Evolutionary conservation across 768 basidiomycete genomes (phyloP).

Genomic region (Coprinellus aureogranulatus): DNA sequence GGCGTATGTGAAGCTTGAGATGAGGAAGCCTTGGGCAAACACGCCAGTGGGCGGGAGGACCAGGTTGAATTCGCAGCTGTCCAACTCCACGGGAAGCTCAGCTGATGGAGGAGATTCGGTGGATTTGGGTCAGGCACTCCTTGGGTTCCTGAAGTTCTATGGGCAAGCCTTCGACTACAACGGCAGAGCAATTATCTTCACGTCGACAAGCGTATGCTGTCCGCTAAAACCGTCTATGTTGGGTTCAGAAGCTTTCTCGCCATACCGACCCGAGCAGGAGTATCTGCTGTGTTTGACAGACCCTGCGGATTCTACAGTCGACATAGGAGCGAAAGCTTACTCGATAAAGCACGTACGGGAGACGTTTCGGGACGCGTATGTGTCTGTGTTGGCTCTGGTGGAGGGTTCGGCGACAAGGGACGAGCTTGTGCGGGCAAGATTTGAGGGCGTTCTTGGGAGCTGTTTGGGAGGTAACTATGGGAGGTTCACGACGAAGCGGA

Average conservation of each 20-base stretch:
- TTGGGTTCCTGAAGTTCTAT: conserved; percentile 23
- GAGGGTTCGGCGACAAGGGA: conserved; percentile 1
- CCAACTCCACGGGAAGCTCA: neutral
- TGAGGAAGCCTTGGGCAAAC: conserved; percentile 12
- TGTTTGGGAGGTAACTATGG: conserved; percentile 17
- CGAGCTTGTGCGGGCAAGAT: neutral
- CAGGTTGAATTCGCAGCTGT: neutral
- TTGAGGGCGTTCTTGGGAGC: conserved; percentile 8
- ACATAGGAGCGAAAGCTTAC: conserved; percentile 25
- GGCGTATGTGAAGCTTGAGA: conserved; percentile 25
- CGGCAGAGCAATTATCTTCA: conserved; percentile 16
- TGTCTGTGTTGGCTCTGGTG: neutral
- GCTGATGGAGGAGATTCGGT: neutral
- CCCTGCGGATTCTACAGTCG: conserved; percentile 17
- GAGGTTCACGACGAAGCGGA: conserved; percentile 9
- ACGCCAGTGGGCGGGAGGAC: neutral
- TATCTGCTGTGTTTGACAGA: conserved; percentile 22
- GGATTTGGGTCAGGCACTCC: conserved; percentile 18
- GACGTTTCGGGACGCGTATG: conserved; percentile 20
- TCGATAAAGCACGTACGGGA: conserved; percentile 24
- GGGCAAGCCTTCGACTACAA: conserved; percentile 20
- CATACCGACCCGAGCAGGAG: neutral
- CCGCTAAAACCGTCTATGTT: conserved; percentile 5
- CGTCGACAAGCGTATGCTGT: conserved; percentile 14
- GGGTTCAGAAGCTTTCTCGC: conserved; percentile 10